phyloP scores from a whole-genome alignment of 768 basidiomycete genomes.

The Wakefieldia striispora region DNA sequence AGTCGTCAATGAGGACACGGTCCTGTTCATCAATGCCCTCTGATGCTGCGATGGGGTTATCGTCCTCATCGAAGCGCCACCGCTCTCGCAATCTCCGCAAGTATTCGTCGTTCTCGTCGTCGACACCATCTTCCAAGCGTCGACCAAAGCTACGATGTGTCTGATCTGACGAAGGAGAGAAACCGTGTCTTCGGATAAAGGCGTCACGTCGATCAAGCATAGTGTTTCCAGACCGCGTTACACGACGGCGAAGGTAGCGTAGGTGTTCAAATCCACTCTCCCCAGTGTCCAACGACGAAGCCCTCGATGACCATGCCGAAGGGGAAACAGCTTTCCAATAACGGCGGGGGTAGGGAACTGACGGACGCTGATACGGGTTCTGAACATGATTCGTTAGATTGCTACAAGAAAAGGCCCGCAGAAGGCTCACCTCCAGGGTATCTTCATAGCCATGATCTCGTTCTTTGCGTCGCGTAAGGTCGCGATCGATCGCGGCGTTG shows the following conservation, averaged over 20 bases:
- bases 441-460: slow-evolving; percentile 86
- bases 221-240: slow-evolving; percentile 58
- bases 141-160: slow-evolving; percentile 14
- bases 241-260: slow-evolving; percentile 36
- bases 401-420: background rate
- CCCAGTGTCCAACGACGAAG: slow-evolving; percentile 11
- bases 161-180: slow-evolving; percentile 10
- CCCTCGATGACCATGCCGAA: slow-evolving; percentile 32
- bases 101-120: slow-evolving; percentile 39
- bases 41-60: slow-evolving; percentile 51
- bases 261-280: slow-evolving; percentile 24
- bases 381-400: slow-evolving; percentile 27
- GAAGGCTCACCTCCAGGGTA: slow-evolving; percentile 63
- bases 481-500: slow-evolving; percentile 53
- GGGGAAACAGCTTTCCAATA: slow-evolving; percentile 63
- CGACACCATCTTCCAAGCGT: slow-evolving; percentile 27
- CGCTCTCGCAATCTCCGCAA: slow-evolving; percentile 46
- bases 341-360: slow-evolving; percentile 35
- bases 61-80: slow-evolving; percentile 72
- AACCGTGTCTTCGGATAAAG: slow-evolving; percentile 24
- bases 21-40: slow-evolving; percentile 68
- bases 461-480: slow-evolving; percentile 64
- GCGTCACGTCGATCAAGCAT: slow-evolving; percentile 67
- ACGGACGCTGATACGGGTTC: slow-evolving; percentile 70
- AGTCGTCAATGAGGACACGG: slow-evolving; percentile 70